A percentile compares a stretch with the other conserved stretches of the same genome.
phyloP scores from a whole-genome alignment of 2,329 filamentous ascomycete species.

The Purpureocillium takamizusanense region DNA sequence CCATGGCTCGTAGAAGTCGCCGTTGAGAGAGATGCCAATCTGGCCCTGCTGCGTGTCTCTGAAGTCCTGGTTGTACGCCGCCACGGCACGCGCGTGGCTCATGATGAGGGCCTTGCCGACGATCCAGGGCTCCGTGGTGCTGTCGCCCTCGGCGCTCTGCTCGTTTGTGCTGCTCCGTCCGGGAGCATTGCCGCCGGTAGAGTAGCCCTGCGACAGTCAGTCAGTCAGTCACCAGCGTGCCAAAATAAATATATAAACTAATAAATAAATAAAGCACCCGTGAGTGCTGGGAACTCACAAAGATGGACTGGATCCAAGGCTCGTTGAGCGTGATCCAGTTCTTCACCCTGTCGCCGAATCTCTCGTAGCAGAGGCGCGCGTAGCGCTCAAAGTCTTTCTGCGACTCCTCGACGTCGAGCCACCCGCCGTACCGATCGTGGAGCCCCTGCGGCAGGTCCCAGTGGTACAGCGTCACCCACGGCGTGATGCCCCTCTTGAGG shows the following conservation, averaged over 20 bases:
- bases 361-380: constrained; percentile 24
- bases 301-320: constrained; percentile 27
- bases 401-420: constrained; percentile 20
- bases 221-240: no score
- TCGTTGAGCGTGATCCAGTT: constrained; percentile 32
- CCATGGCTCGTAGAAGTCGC: constrained; percentile 28
- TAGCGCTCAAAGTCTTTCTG: constrained; percentile 26
- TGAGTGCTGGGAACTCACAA: constrained; percentile 11
- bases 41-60: constrained; percentile 15
- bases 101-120: constrained; percentile 26
- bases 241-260: no score
- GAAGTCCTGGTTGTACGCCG: constrained; percentile 23
- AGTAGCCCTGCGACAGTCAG: constrained; percentile 15
- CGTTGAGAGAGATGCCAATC: constrained; percentile 27
- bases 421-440: constrained; percentile 26
- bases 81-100: constrained; percentile 22
- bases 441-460: constrained; percentile 42
- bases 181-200: constrained; percentile 24
- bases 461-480: constrained; percentile 56
- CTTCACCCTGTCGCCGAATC: constrained; percentile 30
- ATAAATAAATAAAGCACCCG: no score
- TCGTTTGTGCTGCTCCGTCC: constrained; percentile 15
- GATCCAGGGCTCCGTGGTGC: constrained; percentile 26
- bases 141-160: constrained; percentile 13
- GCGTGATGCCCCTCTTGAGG: constrained; percentile 44